Base-by-base conservation (phyloP, 148 eudicot species). In the Euryodendron excelsum region DNA sequence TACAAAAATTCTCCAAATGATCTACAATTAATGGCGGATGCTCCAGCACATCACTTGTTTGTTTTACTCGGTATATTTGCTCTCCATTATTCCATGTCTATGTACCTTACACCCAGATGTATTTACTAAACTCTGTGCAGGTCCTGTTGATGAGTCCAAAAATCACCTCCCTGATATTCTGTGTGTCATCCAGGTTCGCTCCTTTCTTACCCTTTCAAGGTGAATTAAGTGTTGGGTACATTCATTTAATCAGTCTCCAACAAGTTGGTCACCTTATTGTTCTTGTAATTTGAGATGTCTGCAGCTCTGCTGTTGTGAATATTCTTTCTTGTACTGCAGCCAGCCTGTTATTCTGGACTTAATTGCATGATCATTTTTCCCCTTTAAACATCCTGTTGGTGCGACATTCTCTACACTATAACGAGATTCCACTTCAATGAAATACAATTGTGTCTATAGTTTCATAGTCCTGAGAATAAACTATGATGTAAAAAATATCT, bases 1-100 rank as follows among this genome's bases (percentile, higher is more conserved):
- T 96, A 93, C 87, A 96, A 91, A 74, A 96, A 96, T 84, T 93
- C 98, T 69, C 99, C 99, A 27, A 93, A 93, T 82, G 99, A 96
- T 87, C 83, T 96, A 69, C 99, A 91, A 85, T 78, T 96, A 80
- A 85, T 96, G 91, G 96, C 99, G 39, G 99, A 96, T 90, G 98
- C 98, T 80, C 97, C 99, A 71, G 98, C 99, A 28, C 99, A 96
- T 88, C 99, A 93, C 84, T 80, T 96, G 75, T 96, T 96, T 89
- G 99, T 96, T 68, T 83, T 96, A 82, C 98, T 96, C 78, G 99
- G 99, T 95, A 89, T 64, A 72, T 70, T 33, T 56, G 14, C 60
- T 45, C 58, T 80, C 50, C 20, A 4, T 58, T 64, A n/a, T 33
- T 10, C n/a, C 56, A 36, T 39, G 36, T 37, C 71, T 17, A 11